Conservation (phyloP, 73 alveolate genomes). For the Tetrahymena elliotti region DNA sequence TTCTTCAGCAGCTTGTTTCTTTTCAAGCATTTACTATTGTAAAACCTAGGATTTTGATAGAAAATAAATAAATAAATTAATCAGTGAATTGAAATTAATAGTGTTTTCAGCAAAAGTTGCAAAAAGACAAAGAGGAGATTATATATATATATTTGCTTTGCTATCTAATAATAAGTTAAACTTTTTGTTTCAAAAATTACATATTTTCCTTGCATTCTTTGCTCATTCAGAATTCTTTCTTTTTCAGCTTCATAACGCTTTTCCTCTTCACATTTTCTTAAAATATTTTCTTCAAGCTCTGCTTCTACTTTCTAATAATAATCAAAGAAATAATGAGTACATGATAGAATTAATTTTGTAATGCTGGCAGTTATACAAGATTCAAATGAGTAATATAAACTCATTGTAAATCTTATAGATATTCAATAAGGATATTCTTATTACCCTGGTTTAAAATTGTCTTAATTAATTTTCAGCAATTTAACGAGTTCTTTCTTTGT, state of each 20-base stretch:
- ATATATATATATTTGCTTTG: not conserved
- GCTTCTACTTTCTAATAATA: slow-evolving; percentile 24
- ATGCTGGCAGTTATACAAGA: not conserved
- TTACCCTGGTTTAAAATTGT: slow-evolving; percentile 1
- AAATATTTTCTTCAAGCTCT: slow-evolving; percentile 32
- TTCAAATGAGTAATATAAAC: not conserved
- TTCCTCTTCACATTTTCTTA: slow-evolving; percentile 12
- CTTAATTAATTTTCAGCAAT: slow-evolving; percentile 34
- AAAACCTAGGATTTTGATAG: not conserved
- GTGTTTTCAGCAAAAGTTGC: not conserved
- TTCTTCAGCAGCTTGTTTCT: slow-evolving; percentile 24
- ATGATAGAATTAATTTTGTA: not conserved
- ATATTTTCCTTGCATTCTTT: slow-evolving; percentile 34
- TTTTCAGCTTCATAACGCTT: slow-evolving; percentile 15
- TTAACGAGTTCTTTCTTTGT: slow-evolving; percentile 39
- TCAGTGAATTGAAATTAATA: not conserved
- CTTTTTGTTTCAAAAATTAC: not conserved
- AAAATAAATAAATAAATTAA: not conserved
- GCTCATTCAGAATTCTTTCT: slow-evolving; percentile 7
- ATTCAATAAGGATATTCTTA: not conserved
- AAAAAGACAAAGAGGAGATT: not conserved
- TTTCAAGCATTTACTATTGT: slow-evolving; percentile 33
- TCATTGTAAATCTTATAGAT: not conserved
- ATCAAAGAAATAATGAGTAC: slow-evolving; percentile 3
- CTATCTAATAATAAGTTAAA: not conserved